Evolutionary conservation across 768 basidiomycete genomes (phyloP).

Genomic region (Ephemerocybe angulata): DNA sequence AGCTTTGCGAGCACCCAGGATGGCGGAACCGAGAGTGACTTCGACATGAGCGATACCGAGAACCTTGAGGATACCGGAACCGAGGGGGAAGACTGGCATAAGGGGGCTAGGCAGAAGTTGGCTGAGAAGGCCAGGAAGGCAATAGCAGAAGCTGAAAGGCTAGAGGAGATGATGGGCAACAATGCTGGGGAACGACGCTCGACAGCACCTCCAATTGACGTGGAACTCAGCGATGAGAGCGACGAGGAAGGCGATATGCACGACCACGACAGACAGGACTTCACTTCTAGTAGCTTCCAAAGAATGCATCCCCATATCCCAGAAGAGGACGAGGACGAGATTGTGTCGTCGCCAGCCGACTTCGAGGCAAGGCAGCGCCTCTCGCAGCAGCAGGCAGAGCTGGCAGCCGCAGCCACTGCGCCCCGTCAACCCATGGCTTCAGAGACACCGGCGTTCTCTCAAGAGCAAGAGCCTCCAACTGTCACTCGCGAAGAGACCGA

Average conservation of each 20-base stretch:
- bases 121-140: conserved; percentile 67
- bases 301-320: conserved; percentile 58
- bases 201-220: conserved; percentile 61
- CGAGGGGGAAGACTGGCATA: conserved; percentile 57
- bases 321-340: conserved; percentile 65
- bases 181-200: conserved; percentile 22
- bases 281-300: conserved; percentile 32
- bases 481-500: conserved; percentile 27
- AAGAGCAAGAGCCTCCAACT: neutral
- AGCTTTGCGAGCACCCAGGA: conserved; percentile 71
- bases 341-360: neutral
- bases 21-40: conserved; percentile 50
- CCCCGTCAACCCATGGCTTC: conserved; percentile 3
- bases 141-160: conserved; percentile 53
- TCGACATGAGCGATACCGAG: conserved; percentile 44
- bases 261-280: conserved; percentile 20
- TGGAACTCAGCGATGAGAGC: conserved; percentile 78
- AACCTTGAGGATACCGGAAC: conserved; percentile 34
- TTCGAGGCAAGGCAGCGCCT: conserved; percentile 25
- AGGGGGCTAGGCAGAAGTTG: conserved; percentile 58
- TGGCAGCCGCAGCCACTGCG: neutral
- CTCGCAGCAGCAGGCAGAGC: conserved; percentile 18
- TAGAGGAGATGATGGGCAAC: conserved; percentile 38
- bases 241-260: conserved; percentile 52
- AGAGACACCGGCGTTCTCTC: neutral